Evolutionary conservation across 2,329 filamentous ascomycete genomes (phyloP), one percentile per base, ranked within the genome.

Genomic region (Plenodomus tracheiphilus): DNA sequence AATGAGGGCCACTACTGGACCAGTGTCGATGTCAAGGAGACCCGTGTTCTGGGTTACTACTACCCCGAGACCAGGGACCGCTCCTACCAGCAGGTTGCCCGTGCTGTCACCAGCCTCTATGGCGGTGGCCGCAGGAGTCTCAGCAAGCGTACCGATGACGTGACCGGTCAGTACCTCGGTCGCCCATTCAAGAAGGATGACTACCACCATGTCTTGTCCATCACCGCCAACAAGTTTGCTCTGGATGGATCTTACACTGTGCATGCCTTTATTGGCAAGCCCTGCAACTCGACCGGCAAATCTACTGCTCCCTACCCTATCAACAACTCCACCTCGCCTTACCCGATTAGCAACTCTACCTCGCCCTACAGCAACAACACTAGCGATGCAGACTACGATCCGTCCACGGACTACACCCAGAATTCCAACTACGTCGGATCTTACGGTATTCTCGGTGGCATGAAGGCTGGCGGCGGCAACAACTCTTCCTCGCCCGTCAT

Each of bases 1-100:
- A 59, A 46, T 40, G 41, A 46, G 22, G 66, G 66, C 39, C 78
- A 77, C 1, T 88, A 87, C 67, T 68, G 57, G 54, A 65, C 61
- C 34, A 64, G 62, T 39, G 49, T 56, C 22, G 68, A 71, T 22
- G 56, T 71, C 54, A 61, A 49, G 46, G 58, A 66, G 43, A 71
- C 68, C 17, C 57, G 57, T 25, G 76, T 74, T 1, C 87, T 73
- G 18, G 63, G 64, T 22, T 73, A 73, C 62, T 59, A 59, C 56
- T 73, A 73, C 61, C 66, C 66, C 4, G 70, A 73, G 58, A 69
- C 68, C 13, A 54, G 53, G 46, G 53, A 57, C 30, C 54, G 56
- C 37, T 47, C 51, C 30, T 61, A 59, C 46, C 37, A 52, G 2
- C 54, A 64, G 32, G 64, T 70, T 19, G 52, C 57, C 18, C 47